Evolutionary conservation across 1,284 basidiomycete genomes (phyloP).

Genomic region (Vanrija sp.): DNA sequence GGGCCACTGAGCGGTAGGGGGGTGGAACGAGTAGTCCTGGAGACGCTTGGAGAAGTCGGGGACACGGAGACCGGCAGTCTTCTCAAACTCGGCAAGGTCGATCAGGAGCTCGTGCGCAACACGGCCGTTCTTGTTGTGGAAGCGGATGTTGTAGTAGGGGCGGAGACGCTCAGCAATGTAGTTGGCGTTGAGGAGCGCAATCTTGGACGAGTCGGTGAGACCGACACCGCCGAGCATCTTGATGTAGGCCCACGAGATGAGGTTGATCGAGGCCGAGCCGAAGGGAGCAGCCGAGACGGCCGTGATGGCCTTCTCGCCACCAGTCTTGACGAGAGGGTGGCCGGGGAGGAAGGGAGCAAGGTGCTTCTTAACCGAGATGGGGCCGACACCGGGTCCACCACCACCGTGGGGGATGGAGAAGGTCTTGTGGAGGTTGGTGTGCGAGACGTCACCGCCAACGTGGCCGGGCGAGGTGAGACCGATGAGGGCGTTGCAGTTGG

Average conservation of each 20-base stretch:
- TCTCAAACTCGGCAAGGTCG: constrained; percentile 92
- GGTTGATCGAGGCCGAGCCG: constrained; percentile 89
- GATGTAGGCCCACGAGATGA: constrained; percentile 98
- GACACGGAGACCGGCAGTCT: constrained; percentile 80
- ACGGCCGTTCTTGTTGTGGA: constrained; percentile 81
- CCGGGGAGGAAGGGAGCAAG: constrained; percentile 90
- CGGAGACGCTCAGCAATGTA: constrained; percentile 89
- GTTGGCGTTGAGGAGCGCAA: constrained; percentile 90
- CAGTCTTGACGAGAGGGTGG: constrained; percentile 73
- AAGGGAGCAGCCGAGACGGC: constrained; percentile 89
- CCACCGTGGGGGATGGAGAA: constrained; percentile 82
- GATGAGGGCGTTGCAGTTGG: constrained; percentile 93
- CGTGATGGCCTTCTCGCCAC: constrained; percentile 69
- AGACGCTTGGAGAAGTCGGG: constrained; percentile 94
- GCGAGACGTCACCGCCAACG: constrained; percentile 95
- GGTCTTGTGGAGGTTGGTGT: constrained; percentile 91
- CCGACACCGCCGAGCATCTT: constrained; percentile 95
- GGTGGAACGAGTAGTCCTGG: constrained; percentile 51
- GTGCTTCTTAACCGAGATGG: constrained; percentile 91
- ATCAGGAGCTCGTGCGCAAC: constrained; percentile 95
- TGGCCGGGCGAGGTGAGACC: constrained; percentile 92
- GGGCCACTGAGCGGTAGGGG: constrained; percentile 63
- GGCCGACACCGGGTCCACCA: constrained; percentile 86
- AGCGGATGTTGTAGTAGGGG: constrained; percentile 81
- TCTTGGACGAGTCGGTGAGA: constrained; percentile 75